phyloP scores from a whole-genome alignment of 306 rosid species.

The Medicago ruthenica region DNA sequence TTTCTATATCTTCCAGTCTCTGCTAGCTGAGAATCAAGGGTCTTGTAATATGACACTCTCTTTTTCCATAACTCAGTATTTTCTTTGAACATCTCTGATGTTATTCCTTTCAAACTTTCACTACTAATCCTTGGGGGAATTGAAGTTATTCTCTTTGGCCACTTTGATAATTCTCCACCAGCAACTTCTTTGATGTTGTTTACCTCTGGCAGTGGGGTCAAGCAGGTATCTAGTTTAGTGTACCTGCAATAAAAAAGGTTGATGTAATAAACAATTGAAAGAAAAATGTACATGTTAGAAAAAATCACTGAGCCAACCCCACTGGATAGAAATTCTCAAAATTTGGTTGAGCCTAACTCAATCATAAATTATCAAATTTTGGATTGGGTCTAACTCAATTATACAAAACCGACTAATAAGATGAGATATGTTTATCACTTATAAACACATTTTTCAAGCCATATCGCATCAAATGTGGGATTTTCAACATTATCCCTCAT shows the following conservation, averaged over 20 bases:
- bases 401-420: too few species aligned
- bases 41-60: conserved; percentile 74
- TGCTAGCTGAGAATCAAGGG: conserved; percentile 64
- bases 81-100: conserved; percentile 61
- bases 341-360: too few species aligned
- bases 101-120: conserved; percentile 68
- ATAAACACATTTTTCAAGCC: background rate
- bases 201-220: conserved; percentile 86
- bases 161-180: conserved; percentile 75
- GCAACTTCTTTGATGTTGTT: conserved; percentile 58
- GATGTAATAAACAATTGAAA: background rate
- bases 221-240: conserved; percentile 79
- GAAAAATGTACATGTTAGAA: background rate
- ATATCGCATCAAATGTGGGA: background rate
- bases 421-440: background rate
- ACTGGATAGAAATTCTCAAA: too few species aligned
- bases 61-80: conserved; percentile 70
- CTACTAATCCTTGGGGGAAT: conserved; percentile 85
- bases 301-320: too few species aligned
- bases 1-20: conserved; percentile 81
- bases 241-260: conserved; percentile 58
- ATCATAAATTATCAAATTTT: too few species aligned
- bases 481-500: background rate
- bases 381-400: too few species aligned
- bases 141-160: conserved; percentile 82